Percentiles rank a stretch among this genome's conserved stretches.
Conservation (phyloP, 2,329 filamentous ascomycete species). For the Seiridium cupressi region DNA sequence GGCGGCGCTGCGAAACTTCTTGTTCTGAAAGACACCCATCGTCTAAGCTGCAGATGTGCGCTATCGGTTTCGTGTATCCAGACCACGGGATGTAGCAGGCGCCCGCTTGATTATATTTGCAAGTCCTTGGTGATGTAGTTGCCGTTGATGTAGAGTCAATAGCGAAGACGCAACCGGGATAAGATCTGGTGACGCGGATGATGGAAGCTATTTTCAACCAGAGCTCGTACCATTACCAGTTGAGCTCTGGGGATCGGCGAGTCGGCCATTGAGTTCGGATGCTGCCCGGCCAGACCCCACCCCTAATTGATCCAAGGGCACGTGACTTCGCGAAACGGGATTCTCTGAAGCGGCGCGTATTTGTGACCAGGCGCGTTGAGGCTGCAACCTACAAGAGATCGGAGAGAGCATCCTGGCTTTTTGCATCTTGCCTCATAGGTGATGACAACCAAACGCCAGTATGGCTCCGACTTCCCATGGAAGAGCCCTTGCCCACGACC, state of each 20-base stretch:
- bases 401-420: not conserved
- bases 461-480: constrained; percentile 31
- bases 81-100: not conserved
- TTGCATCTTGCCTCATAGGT: not conserved
- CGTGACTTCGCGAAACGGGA: not conserved
- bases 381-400: not conserved
- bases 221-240: not conserved
- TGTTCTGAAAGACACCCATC: constrained; percentile 66
- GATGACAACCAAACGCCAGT: not conserved
- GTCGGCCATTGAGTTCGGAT: too few species aligned
- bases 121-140: not conserved
- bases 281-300: not conserved
- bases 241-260: too few species aligned
- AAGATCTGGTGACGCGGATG: too few species aligned
- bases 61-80: not conserved
- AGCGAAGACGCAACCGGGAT: too few species aligned
- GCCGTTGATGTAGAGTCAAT: not conserved
- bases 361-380: not conserved
- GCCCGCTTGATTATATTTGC: too few species aligned
- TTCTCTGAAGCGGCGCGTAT: not conserved
- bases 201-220: too few species aligned
- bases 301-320: not conserved
- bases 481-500: constrained; percentile 19
- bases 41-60: not conserved
- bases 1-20: constrained; percentile 67